Conservation (phyloP, 129 eudicot genomes). For the Centaurea solstitialis region DNA sequence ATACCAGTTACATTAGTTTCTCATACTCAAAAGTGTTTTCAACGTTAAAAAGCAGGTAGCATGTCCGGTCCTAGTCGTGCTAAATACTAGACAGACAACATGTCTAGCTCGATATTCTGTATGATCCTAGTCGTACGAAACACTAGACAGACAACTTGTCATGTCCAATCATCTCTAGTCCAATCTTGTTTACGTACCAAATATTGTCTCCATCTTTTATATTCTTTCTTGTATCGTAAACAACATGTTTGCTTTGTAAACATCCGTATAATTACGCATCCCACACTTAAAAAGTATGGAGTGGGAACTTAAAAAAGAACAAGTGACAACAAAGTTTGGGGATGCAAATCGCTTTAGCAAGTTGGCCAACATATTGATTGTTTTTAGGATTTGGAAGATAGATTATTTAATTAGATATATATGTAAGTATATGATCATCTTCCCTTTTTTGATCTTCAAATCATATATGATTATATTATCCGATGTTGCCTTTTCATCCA, state of each 20-base stretch:
- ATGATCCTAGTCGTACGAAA: no score
- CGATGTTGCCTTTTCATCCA: slow-evolving; percentile 19
- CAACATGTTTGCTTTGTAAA: slow-evolving; percentile 17
- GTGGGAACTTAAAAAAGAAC: slow-evolving; percentile 17
- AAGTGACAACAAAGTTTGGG: slow-evolving; percentile 18
- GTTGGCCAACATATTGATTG: slow-evolving; percentile 35
- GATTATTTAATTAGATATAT: slow-evolving; percentile 25
- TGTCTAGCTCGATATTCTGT: no score
- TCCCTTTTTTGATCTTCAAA: slow-evolving; percentile 27
- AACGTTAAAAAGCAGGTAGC: no score
- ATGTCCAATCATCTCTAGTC: no score
- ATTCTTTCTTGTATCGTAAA: neutral
- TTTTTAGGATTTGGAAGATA: slow-evolving; percentile 15
- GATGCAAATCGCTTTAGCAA: slow-evolving; percentile 24
- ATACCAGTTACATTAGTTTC: no score
- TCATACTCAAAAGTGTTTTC: no score
- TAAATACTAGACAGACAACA: no score
- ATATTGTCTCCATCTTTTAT: neutral
- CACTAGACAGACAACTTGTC: no score
- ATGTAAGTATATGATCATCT: slow-evolving; percentile 9
- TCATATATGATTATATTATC: slow-evolving; percentile 9
- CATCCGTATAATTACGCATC: slow-evolving; percentile 1
- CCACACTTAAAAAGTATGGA: slow-evolving; percentile 9
- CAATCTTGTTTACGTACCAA: no score
- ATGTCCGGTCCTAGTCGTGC: no score